Evolutionary conservation across 176 grass and related monocot species (phyloP).

Genomic region (Oryza nivara): DNA sequence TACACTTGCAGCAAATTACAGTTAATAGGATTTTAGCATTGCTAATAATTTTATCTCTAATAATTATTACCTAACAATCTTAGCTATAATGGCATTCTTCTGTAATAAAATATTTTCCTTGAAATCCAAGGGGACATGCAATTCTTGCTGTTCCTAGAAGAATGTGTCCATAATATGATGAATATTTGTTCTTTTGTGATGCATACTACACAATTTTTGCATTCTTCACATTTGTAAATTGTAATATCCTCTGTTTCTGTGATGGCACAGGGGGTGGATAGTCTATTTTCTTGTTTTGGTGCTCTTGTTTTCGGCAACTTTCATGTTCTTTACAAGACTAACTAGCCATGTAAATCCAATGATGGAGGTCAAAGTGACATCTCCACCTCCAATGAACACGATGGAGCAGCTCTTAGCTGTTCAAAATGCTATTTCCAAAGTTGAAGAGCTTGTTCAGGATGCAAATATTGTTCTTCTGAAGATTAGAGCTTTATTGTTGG

Average conservation of each 20-base stretch:
- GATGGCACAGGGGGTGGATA: slow-evolving; percentile 78
- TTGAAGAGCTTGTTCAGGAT: slow-evolving; percentile 91
- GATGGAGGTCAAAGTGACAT: slow-evolving; percentile 72
- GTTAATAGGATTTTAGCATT: not conserved
- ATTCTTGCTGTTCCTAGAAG: not conserved
- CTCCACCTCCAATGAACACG: slow-evolving; percentile 84
- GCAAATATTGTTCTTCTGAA: slow-evolving; percentile 94
- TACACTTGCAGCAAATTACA: not conserved
- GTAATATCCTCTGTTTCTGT: slow-evolving; percentile 38
- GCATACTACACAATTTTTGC: slow-evolving; percentile 22
- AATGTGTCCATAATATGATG: not conserved
- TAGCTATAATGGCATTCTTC: not conserved
- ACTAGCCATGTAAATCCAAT: slow-evolving; percentile 74
- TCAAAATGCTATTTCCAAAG: slow-evolving; percentile 94
- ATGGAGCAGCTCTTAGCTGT: slow-evolving; percentile 98
- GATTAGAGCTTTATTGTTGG: slow-evolving; percentile 77
- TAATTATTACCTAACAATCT: not conserved
- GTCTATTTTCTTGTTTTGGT: slow-evolving; percentile 61
- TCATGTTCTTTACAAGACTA: slow-evolving; percentile 91
- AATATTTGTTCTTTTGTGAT: slow-evolving; percentile 12
- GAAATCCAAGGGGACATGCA: not conserved
- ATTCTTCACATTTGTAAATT: slow-evolving; percentile 27
- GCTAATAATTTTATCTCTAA: not conserved
- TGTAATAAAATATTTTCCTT: not conserved
- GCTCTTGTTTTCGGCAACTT: slow-evolving; percentile 73